phyloP scores from a whole-genome alignment of 176 grass and related monocot genomes.

The Cenchrus fungigraminus region DNA sequence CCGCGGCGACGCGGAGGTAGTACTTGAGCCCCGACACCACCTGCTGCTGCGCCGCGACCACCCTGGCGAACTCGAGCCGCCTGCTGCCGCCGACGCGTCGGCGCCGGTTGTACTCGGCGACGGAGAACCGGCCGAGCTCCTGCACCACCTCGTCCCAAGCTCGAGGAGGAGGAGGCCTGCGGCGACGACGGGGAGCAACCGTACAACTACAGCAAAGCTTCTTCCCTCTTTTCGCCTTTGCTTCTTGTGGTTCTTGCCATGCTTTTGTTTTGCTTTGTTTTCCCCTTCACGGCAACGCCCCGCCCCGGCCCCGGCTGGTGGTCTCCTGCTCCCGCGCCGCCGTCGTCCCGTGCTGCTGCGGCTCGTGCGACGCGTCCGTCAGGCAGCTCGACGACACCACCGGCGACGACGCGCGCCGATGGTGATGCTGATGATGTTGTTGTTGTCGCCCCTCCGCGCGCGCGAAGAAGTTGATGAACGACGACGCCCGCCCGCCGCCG shows the following conservation, averaged over 20 bases:
- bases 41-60: constrained; percentile 77
- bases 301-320: constrained; percentile 44
- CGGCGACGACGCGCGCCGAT: constrained; percentile 37
- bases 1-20: constrained; percentile 68
- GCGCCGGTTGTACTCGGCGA: constrained; percentile 72
- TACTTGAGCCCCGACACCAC: constrained; percentile 92
- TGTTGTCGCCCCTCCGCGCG: constrained; percentile 17
- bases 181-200: background rate
- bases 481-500: background rate
- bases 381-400: constrained; percentile 57
- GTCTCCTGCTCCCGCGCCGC: constrained; percentile 64
- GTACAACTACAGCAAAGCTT: background rate
- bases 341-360: constrained; percentile 39
- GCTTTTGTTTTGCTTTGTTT: background rate
- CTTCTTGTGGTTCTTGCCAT: background rate
- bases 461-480: constrained; percentile 77
- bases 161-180: too few relatives aligned
- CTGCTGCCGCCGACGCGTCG: background rate
- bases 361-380: constrained; percentile 52
- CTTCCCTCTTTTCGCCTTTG: background rate
- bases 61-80: constrained; percentile 58
- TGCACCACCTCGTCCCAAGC: constrained; percentile 66
- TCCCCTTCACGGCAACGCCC: background rate
- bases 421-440: background rate
- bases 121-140: constrained; percentile 75